Base-by-base conservation (phyloP, 2,329 filamentous ascomycete genomes). In the Cercospora sp. region DNA sequence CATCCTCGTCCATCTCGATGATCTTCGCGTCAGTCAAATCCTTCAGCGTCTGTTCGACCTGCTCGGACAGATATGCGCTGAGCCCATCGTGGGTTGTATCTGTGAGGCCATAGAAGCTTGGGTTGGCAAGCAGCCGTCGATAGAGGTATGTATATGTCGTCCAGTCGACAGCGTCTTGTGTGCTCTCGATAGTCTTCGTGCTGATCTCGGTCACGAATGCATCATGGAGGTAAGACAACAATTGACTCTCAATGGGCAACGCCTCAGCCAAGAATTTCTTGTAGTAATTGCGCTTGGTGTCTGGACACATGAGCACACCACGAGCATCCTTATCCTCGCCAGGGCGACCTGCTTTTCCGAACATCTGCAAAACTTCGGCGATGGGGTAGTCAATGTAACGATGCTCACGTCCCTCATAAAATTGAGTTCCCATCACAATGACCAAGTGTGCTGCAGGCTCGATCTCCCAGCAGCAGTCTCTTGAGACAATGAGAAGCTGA, bases 121-220 rank as follows among this genome's bases (percentile, higher is more conserved):
- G 95, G 78, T 99, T 99, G 31, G 94, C 94, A 39, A 98, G 86
- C 42, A 99, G 86, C 67, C 95, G 90, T 53, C 95, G 91, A 82
- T 99, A 99, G 82, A 98, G 97, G 83, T 97, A 99, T 10, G 94
- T 97, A 78, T 97, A 98, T 0, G 95, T 98, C 42, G 93, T 92
- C 95, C 95, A 99, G 81, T 97, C 96, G 73, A 99, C 94, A 10
- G 94, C 95, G 81, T 98, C 94, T 74, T 98, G 95, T 13, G 93
- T 96, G 12, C 94, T 97, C 75, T 93, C 89, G 69, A 99, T 95
- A 79, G 94, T 96, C 83, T 93, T 94, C 18, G 93, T 96, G 83
- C 93, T 97, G 75, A 98, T 93, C 80, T 99, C 95, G 0, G 94
- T 94, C 55, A 99, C 94, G 75, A 99, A 98, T 0, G 93, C 94